A percentile compares a stretch with the other conserved stretches of the same genome.
Evolutionary conservation across 345 rosid species (phyloP).

Genomic region (Trapa incisa): DNA sequence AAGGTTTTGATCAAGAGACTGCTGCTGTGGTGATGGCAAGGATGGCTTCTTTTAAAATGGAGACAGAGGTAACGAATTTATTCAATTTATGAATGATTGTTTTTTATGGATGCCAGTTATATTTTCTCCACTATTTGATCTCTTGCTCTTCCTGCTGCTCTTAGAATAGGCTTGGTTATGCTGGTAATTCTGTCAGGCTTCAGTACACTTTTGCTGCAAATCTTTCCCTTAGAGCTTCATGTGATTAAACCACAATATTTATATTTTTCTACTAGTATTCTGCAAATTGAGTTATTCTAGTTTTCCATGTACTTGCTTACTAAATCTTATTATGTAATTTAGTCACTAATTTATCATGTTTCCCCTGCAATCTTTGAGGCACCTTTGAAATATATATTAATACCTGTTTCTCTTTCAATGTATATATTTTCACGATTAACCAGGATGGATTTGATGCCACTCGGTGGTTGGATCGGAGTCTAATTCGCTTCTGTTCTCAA

Average conservation of each 20-base stretch:
- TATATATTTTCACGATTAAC: conserved; percentile 4
- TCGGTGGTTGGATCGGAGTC: conserved; percentile 94
- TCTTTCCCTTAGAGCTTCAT: no score
- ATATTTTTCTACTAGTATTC: not conserved
- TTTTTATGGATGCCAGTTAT: not conserved
- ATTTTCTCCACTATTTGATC: not conserved
- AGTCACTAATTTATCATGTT: not conserved
- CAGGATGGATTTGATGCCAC: conserved; percentile 99
- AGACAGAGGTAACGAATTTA: conserved; percentile 54
- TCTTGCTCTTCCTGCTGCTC: not conserved
- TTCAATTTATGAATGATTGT: not conserved
- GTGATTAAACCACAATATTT: not conserved
- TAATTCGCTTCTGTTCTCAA: conserved; percentile 84
- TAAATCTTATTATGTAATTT: not conserved
- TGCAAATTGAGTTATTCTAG: not conserved
- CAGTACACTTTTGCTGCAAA: no score
- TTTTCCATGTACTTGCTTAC: not conserved
- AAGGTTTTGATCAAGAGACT: conserved; percentile 97
- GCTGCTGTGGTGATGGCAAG: conserved; percentile 97
- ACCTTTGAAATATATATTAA: no score
- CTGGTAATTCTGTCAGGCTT: not conserved
- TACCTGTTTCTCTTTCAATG: no score
- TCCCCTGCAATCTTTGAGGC: no score
- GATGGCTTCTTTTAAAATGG: conserved; percentile 85
- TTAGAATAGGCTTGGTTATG: not conserved